Percentiles rank a stretch among this genome's conserved stretches.
phyloP scores from a whole-genome alignment of 2,329 filamentous ascomycete species.

The Epichloe hybrida region DNA sequence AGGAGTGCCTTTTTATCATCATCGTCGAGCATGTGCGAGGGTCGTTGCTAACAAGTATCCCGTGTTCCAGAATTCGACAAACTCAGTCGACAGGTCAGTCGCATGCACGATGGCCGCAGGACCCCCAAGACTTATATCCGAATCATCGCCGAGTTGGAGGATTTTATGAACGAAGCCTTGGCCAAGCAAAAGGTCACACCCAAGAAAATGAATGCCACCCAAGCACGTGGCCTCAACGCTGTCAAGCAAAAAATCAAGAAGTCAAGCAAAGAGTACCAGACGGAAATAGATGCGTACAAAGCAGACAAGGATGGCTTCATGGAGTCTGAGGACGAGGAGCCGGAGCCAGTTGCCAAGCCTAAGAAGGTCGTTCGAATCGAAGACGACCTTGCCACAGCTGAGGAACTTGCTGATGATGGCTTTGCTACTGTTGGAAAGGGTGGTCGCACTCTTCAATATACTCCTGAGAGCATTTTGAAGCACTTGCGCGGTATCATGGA shows the following conservation, averaged over 20 bases:
- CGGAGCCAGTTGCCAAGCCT: conserved; percentile 37
- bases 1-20: background rate
- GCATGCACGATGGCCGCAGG: conserved; percentile 63
- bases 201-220: conserved; percentile 98
- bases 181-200: conserved; percentile 90
- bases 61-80: conserved; percentile 70
- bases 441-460: conserved; percentile 81
- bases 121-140: conserved; percentile 87
- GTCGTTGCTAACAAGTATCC: conserved; percentile 5
- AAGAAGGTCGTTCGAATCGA: conserved; percentile 25
- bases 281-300: conserved; percentile 76
- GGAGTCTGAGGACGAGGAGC: conserved; percentile 69
- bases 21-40: background rate
- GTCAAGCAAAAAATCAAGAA: conserved; percentile 97
- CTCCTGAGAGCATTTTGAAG: conserved; percentile 95
- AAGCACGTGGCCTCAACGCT: conserved; percentile 85
- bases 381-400: conserved; percentile 31
- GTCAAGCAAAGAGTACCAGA: conserved; percentile 89
- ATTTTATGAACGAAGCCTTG: conserved; percentile 83
- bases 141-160: conserved; percentile 84
- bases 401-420: conserved; percentile 64
- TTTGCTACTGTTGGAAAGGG: conserved; percentile 83
- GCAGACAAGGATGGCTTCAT: conserved; percentile 78
- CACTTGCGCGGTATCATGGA: conserved; percentile 87
- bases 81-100: conserved; percentile 72